These are phyloP conservation scores for Moringa oleifera DNA, from an alignment of 345 rosid genomes.

Conservation along the genomic window DNA sequence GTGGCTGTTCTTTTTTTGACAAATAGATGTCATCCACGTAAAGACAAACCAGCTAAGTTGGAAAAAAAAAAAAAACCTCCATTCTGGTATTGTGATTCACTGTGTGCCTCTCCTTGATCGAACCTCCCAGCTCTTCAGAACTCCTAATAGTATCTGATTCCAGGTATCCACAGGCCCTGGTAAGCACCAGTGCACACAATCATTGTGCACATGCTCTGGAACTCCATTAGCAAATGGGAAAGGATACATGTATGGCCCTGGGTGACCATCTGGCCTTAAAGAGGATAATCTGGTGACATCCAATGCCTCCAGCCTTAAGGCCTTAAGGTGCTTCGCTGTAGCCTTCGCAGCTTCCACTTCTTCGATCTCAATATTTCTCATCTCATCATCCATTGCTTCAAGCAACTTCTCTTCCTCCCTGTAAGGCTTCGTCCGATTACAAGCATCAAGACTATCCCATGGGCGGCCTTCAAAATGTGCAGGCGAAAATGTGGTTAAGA, in stretches of 20 bases:
- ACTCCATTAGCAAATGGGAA: slow-evolving; percentile 74
- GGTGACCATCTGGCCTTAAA: slow-evolving; percentile 87
- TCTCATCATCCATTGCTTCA: slow-evolving; percentile 75
- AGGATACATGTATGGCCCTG: slow-evolving; percentile 82
- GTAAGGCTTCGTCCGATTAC: slow-evolving; percentile 73
- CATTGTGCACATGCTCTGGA: slow-evolving; percentile 72
- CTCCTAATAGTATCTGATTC: slow-evolving; percentile 70
- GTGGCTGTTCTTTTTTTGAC: neutral
- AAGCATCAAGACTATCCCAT: slow-evolving; percentile 91
- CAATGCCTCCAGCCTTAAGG: slow-evolving; percentile 53
- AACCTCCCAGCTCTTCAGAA: slow-evolving; percentile 51
- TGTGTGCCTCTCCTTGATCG: slow-evolving; percentile 21
- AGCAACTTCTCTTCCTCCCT: slow-evolving; percentile 50
- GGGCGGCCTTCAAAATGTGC: slow-evolving; percentile 87
- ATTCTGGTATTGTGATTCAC: neutral
- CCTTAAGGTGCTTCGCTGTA: slow-evolving; percentile 15
- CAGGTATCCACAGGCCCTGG: slow-evolving; percentile 96
- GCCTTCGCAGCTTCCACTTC: slow-evolving; percentile 49
- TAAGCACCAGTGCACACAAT: slow-evolving; percentile 96
- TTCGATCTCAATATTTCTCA: slow-evolving; percentile 59
- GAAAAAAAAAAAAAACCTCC: slow-evolving; percentile 3
- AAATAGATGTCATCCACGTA: slow-evolving; percentile 5
- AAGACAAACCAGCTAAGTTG: neutral
- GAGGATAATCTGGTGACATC: slow-evolving; percentile 68
- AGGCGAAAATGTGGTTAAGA: slow-evolving; percentile 79